A percentile compares a stretch with the other conserved stretches of the same genome.
phyloP scores from a whole-genome alignment of 2,329 filamentous ascomycete genomes.

The Pyricularia pennisetigena region DNA sequence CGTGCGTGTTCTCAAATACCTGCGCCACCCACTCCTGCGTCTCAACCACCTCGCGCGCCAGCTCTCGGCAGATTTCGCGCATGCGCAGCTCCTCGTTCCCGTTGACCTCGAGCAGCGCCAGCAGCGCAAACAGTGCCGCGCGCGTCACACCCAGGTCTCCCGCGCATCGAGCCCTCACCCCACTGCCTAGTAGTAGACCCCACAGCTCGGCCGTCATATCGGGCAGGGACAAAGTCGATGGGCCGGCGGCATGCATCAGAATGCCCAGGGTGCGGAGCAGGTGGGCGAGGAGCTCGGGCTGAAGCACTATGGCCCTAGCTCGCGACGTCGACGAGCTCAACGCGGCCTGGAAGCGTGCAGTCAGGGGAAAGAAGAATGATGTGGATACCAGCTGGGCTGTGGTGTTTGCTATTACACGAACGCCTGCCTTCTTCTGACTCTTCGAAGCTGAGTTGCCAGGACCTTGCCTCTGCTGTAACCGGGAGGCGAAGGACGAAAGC shows the following conservation, averaged over 20 bases:
- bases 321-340: constrained; percentile 25
- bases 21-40: constrained; percentile 75
- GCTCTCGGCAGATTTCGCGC: constrained; percentile 60
- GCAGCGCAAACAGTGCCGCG: constrained; percentile 67
- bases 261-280: constrained; percentile 82
- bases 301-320: constrained; percentile 51
- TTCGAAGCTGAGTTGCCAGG: constrained; percentile 21
- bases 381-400: constrained; percentile 66
- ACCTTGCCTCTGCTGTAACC: constrained; percentile 54
- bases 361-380: constrained; percentile 80
- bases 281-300: constrained; percentile 65
- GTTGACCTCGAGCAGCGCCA: constrained; percentile 77
- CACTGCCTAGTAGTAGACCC: constrained; percentile 58
- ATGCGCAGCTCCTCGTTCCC: constrained; percentile 44
- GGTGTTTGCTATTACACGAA: constrained; percentile 60
- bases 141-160: constrained; percentile 59
- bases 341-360: constrained; percentile 66
- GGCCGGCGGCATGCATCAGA: constrained; percentile 73
- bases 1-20: constrained; percentile 56
- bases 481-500: constrained; percentile 77
- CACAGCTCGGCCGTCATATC: constrained; percentile 80
- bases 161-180: constrained; percentile 48
- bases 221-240: constrained; percentile 64
- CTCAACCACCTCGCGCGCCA: constrained; percentile 72
- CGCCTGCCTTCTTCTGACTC: constrained; percentile 18